Percentiles rank a stretch among this genome's conserved stretches.
Conservation (phyloP, 257 asterid species). For the Catharanthus roseus region DNA sequence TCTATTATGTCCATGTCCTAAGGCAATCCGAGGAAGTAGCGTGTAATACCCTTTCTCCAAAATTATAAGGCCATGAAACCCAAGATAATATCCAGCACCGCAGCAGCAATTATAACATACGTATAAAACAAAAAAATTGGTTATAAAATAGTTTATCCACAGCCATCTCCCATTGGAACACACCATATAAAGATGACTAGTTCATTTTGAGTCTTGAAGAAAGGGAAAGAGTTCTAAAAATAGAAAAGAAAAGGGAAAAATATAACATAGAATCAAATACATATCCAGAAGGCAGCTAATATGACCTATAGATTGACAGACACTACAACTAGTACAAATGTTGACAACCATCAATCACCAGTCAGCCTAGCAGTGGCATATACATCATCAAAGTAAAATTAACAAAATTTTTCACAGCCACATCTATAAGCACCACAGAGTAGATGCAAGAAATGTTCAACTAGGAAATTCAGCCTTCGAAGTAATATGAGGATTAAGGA, state of each 20-base stretch:
- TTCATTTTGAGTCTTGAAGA: background rate
- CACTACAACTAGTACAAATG: background rate
- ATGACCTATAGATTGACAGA: background rate
- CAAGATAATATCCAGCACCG: too few species aligned
- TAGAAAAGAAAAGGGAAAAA: too few species aligned
- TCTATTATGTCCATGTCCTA: too few species aligned
- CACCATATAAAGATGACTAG: background rate
- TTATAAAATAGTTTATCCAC: too few species aligned
- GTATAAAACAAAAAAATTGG: too few species aligned
- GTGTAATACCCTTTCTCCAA: too few species aligned
- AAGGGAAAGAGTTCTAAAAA: too few species aligned
- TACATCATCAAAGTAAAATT: background rate
- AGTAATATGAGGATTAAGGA: background rate
- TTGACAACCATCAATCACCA: background rate
- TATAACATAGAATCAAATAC: background rate
- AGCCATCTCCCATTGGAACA: background rate
- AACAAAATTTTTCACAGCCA: background rate
- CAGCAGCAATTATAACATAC: too few species aligned
- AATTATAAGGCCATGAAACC: too few species aligned
- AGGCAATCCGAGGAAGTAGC: too few species aligned
- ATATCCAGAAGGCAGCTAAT: background rate
- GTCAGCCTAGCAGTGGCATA: background rate
- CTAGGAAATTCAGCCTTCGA: background rate
- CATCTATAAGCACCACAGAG: background rate
- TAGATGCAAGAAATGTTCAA: conserved; percentile 2